A percentile compares a stretch with the other conserved stretches of the same genome.
Evolutionary conservation across 2,329 filamentous ascomycete species (phyloP).

Genomic region (Botrytis pseudocinerea): DNA sequence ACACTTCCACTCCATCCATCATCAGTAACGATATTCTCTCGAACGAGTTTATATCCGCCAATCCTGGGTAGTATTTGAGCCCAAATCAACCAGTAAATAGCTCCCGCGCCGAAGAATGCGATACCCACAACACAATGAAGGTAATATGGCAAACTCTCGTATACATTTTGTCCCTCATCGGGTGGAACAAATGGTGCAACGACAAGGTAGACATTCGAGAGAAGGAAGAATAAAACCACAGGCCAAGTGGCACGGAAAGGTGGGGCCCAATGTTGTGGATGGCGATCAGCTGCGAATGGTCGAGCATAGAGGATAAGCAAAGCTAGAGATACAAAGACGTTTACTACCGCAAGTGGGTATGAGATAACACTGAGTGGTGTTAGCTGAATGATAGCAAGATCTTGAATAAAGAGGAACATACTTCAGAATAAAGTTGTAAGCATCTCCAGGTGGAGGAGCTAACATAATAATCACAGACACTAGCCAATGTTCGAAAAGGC

Average conservation of each 20-base stretch:
- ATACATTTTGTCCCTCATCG: constrained; percentile 52
- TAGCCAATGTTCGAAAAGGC: constrained; percentile 63
- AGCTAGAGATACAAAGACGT: constrained; percentile 54
- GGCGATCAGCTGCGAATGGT: constrained; percentile 49
- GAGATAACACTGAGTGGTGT: constrained; percentile 56
- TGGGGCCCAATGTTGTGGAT: constrained; percentile 53
- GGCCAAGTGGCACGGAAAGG: constrained; percentile 56
- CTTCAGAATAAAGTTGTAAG: constrained; percentile 64
- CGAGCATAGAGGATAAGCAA: constrained; percentile 56
- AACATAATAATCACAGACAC: constrained; percentile 66
- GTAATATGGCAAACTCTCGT: constrained; percentile 56
- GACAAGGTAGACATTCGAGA: constrained; percentile 62
- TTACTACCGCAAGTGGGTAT: constrained; percentile 62
- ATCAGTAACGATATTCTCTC: constrained; percentile 55
- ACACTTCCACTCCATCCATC: constrained; percentile 57
- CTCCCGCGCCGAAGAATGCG: constrained; percentile 54
- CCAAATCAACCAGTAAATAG: constrained; percentile 59
- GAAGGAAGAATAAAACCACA: constrained; percentile 58
- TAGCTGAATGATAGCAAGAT: constrained; percentile 2
- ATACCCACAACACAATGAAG: constrained; percentile 60
- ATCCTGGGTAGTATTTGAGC: constrained; percentile 53
- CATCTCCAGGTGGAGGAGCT: constrained; percentile 65
- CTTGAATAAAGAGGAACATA: constrained; percentile 40
- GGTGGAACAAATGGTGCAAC: constrained; percentile 60
- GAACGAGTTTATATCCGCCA: constrained; percentile 56